Conservation (phyloP, 306 rosid genomes). For the Cucumis hystrix region DNA sequence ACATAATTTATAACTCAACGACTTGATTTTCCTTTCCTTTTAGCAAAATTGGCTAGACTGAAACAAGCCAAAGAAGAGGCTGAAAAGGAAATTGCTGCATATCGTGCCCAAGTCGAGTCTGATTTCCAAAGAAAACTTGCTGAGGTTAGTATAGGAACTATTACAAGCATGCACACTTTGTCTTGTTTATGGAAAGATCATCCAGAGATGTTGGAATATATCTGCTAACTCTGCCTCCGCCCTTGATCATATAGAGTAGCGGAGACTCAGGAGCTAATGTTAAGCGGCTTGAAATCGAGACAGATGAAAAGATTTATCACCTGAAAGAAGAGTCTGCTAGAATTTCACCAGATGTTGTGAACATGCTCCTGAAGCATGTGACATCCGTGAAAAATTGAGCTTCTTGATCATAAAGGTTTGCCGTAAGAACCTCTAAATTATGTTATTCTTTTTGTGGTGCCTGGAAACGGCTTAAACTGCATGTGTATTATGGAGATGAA, state of each 20-base stretch:
- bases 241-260: slow-evolving; percentile 39
- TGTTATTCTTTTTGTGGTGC: slow-evolving; percentile 10
- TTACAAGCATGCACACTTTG: neutral
- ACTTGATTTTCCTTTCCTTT: slow-evolving; percentile 3
- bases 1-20: neutral
- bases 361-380: slow-evolving; percentile 72
- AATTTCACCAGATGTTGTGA: slow-evolving; percentile 55
- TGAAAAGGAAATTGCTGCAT: slow-evolving; percentile 62
- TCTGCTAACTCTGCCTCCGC: neutral
- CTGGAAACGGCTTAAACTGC: neutral
- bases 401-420: slow-evolving; percentile 12
- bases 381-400: slow-evolving; percentile 56
- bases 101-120: slow-evolving; percentile 63
- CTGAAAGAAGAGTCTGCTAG: slow-evolving; percentile 50
- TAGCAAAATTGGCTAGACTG: slow-evolving; percentile 81
- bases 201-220: neutral
- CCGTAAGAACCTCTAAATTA: slow-evolving; percentile 10
- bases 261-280: slow-evolving; percentile 98
- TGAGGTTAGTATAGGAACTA: slow-evolving; percentile 31
- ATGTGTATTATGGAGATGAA: slow-evolving; percentile 1
- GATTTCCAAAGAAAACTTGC: slow-evolving; percentile 72
- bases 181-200: neutral
- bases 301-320: slow-evolving; percentile 49
- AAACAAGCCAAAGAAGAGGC: slow-evolving; percentile 98
- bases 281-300: slow-evolving; percentile 81